Base-by-base conservation (phyloP, 2,329 filamentous ascomycete genomes). In the Parafenestella ontariensis region DNA sequence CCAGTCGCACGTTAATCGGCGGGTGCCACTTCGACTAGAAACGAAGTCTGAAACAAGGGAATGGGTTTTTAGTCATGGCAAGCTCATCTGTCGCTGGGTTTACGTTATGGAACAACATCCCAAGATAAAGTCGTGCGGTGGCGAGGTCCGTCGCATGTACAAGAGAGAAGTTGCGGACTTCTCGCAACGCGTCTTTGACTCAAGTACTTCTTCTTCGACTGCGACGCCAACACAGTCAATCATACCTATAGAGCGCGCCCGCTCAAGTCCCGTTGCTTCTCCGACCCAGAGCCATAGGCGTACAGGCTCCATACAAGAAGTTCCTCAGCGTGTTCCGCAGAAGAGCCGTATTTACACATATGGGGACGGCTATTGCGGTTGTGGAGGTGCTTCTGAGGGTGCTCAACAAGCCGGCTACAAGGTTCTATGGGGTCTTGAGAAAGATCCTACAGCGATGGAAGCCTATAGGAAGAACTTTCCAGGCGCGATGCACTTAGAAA, bases 311-410 rank as follows among this genome's bases (percentile, higher is more conserved):
- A 5, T 11, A 50, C 21, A 48, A 56, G 42, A 34, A 20, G 13
- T 21, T 26, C 11, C 15, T 1, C 18, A 18, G 29, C 29, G 2
- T 33, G 2, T 10, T 5, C 31, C 31, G 1, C 34, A 11, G 0
- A 45, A 29, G 20, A 46, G 20, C 3, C 18, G 21, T 9, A 33
- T 13, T 4, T 57, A 63, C 5, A 58, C 46, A 0, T 61, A 65
- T 18, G 64, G 49, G 0, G 68, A 71, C 17, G 29, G 21, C 0
- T 71, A 64, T 33, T 69, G 65, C 24, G 66, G 68, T 2, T 50
- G 44, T n/a, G 68, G 68, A 17, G 67, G 67, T 21, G 57, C 59
- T 0, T 66, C 63, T 5, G 31, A 53, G 36, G 68, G 67, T 15
- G 68, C 67, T 4, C n/a, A 18, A 0, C 53, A 63, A 24, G 67